Evolutionary conservation across 768 basidiomycete genomes (phyloP), one percentile per base, ranked within the genome.

Genomic region (Arthromyces matolae): DNA sequence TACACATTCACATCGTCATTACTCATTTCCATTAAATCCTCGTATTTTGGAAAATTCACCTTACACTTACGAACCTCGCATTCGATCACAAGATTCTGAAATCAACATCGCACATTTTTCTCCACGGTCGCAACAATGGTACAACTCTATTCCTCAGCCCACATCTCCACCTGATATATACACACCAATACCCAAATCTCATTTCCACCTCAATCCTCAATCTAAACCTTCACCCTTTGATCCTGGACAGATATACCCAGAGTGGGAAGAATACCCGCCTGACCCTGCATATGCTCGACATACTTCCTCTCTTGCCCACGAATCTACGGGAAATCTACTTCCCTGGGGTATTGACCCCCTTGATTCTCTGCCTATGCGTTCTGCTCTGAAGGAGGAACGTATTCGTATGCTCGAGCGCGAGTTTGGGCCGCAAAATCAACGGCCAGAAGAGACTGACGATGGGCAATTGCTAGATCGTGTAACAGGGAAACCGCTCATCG

Each of bases 361-460:
- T 10, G 72, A 75, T 47, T 69, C 67, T 16, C 61, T 65, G 0
- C 62, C 66, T 1, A 55, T 84, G 4, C 73, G 79, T 47, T 63
- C 74, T 1, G 62, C 71, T n/a, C 65, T 79, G 24, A 86, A 84
- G 60, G 80, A 82, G 61, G 84, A 86, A 55, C 73, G 84, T 14
- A 71, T 86, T 55, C 77, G 82, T 5, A 85, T 86, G 83, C 72
- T 88, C 8, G 80, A 86, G 59, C 75, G 75, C 14, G 83, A 86
- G 52, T 88, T 86, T 60, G 77, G 78, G 3, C 62, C 65, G n/a
- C 70, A 60, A 70, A 52, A 46, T 56, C 23, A 57, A 67, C 51
- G 54, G 60, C 47, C 49, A 61, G 36, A 46, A 16, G 47, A 52
- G 23, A 45, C 50, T 20, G 59, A 58, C 20, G 61, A 63, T 9